Percentiles rank a stretch among this genome's conserved stretches.
Evolutionary conservation across 2,329 filamentous ascomycete genomes (phyloP).

Genomic region (Elsinoe fawcettii): DNA sequence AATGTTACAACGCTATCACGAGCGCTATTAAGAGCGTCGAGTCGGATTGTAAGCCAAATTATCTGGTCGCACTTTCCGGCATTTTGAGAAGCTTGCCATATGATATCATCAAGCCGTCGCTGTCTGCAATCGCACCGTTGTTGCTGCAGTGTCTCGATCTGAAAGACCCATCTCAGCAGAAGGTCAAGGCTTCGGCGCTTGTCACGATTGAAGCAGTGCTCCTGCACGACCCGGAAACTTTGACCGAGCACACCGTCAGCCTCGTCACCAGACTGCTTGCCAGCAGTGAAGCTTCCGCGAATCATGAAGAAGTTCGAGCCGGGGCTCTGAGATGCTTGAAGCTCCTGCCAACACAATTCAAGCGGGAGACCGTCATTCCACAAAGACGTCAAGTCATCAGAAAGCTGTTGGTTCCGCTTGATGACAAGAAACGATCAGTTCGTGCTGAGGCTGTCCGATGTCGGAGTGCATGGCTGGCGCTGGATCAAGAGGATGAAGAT

Average conservation of each 20-base stretch:
- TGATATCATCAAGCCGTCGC: conserved; percentile 51
- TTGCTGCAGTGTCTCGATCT: conserved; percentile 56
- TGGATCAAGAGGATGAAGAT: conserved; percentile 51
- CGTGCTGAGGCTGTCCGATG: conserved; percentile 56
- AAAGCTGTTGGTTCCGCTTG: conserved; percentile 47
- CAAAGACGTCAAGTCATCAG: conserved; percentile 51
- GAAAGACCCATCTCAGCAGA: conserved; percentile 35
- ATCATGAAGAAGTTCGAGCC: conserved; percentile 38
- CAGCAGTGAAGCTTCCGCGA: conserved; percentile 21
- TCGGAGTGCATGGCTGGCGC: conserved; percentile 51
- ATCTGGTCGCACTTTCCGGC: conserved; percentile 56
- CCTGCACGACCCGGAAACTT: conserved; percentile 45
- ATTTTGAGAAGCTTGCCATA: conserved; percentile 54
- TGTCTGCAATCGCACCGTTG: conserved; percentile 50
- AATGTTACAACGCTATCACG: conserved; percentile 50
- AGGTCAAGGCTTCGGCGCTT: conserved; percentile 54
- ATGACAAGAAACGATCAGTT: conserved; percentile 57
- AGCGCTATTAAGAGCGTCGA: conserved; percentile 42
- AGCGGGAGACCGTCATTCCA: conserved; percentile 46
- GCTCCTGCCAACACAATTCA: conserved; percentile 41
- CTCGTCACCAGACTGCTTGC: conserved; percentile 48
- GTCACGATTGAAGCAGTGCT: conserved; percentile 52
- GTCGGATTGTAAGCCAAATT: conserved; percentile 47
- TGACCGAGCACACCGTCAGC: conserved; percentile 51
- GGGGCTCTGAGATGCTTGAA: conserved; percentile 43